Percentiles rank a stretch among this genome's conserved stretches.
phyloP scores from a whole-genome alignment of 805 yeast genomes.

The Wickerhamiella kurtzmanii region DNA sequence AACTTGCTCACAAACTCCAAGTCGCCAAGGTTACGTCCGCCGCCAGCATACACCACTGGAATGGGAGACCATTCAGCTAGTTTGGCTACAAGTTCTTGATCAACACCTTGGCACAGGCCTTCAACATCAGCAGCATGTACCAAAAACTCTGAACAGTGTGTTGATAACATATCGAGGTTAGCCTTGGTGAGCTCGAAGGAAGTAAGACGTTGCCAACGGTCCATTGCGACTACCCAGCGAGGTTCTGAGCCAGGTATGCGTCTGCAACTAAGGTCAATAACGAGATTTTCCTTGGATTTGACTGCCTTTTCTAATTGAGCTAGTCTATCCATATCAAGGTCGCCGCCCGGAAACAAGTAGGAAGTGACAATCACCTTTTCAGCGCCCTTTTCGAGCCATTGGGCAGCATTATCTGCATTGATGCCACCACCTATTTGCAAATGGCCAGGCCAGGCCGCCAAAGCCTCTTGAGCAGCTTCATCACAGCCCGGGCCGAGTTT shows the following conservation, averaged over 20 bases:
- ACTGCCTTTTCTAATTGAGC: conserved; percentile 37
- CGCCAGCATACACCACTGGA: conserved; percentile 92
- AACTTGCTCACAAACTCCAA: conserved; percentile 49
- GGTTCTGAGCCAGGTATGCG: conserved; percentile 22
- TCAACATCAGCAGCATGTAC: conserved; percentile 99
- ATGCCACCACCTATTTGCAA: conserved; percentile 94
- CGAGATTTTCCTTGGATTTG: conserved; percentile 47
- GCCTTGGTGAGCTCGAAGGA: conserved; percentile 40
- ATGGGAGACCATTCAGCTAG: conserved; percentile 68
- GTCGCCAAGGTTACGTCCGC: conserved; percentile 67
- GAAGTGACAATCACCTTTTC: conserved; percentile 84
- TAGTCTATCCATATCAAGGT: conserved; percentile 40
- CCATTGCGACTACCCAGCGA: conserved; percentile 91
- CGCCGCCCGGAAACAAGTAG: conserved; percentile 66
- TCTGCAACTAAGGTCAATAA: conserved; percentile 83
- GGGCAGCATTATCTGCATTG: conserved; percentile 51
- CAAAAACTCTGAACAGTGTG: conserved; percentile 72
- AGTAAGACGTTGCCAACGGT: conserved; percentile 92
- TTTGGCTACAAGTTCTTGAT: conserved; percentile 54
- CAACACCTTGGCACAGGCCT: conserved; percentile 90
- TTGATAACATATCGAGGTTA: conserved; percentile 40
- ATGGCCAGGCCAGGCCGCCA: conserved; percentile 54
- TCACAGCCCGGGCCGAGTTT: conserved; percentile 81
- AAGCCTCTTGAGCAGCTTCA: conserved; percentile 64
- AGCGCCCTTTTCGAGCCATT: conserved; percentile 72